Evolutionary conservation across 345 rosid genomes (phyloP).

Genomic region (Toxicodendron radicans): DNA sequence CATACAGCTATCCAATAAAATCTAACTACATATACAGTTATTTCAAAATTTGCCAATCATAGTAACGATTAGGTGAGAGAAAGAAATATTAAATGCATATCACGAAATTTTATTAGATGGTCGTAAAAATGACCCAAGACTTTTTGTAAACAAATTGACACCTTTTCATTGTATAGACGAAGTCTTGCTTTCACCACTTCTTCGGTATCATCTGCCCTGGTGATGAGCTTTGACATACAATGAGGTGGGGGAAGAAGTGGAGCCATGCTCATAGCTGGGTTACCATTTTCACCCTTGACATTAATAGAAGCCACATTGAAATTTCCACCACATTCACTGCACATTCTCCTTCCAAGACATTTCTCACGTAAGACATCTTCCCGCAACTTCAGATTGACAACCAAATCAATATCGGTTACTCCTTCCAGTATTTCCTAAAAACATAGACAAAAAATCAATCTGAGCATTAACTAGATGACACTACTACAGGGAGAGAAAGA

Average conservation of each 20-base stretch:
- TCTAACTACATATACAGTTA: too few relatives aligned
- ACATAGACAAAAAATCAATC: neutral
- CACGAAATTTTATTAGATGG: too few relatives aligned
- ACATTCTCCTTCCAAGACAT: constrained; percentile 91
- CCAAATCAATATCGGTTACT: constrained; percentile 79
- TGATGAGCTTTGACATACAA: constrained; percentile 77
- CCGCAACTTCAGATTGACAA: constrained; percentile 77
- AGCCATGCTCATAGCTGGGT: constrained; percentile 77
- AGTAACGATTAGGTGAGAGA: too few relatives aligned
- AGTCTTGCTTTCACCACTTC: constrained; percentile 87
- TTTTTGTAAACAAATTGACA: constrained; percentile 20
- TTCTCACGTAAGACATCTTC: constrained; percentile 84
- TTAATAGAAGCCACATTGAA: constrained; percentile 76
- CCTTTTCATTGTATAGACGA: constrained; percentile 71
- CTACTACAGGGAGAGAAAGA: neutral
- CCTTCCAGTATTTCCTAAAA: constrained; percentile 79
- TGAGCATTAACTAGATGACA: neutral
- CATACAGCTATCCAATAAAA: too few relatives aligned
- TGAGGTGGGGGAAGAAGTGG: constrained; percentile 88
- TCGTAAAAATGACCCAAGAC: too few relatives aligned
- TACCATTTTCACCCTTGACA: constrained; percentile 72
- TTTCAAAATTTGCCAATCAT: too few relatives aligned
- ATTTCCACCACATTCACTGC: constrained; percentile 77
- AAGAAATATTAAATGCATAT: too few relatives aligned
- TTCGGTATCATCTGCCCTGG: constrained; percentile 88